Conservation (phyloP, 208 protist species). For the Acanthamoeba lenticulata region DNA sequence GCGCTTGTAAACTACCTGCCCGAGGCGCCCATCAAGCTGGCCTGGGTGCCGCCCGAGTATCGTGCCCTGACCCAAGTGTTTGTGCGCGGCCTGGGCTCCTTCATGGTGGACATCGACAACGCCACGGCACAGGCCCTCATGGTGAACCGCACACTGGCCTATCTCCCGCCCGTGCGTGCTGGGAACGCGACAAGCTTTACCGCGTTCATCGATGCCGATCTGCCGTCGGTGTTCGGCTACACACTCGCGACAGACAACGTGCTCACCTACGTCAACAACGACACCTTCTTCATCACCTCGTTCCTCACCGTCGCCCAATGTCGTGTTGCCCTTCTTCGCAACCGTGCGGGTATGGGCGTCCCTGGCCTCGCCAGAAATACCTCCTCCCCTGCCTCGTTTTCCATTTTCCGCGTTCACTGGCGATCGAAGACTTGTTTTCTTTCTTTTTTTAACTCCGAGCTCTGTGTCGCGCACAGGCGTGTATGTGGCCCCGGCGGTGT, state of each 20-base stretch:
- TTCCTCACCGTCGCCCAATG: neutral
- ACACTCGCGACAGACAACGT: neutral
- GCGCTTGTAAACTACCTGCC: neutral
- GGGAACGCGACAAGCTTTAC: neutral
- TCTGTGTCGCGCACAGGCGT: no score
- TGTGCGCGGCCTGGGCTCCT: neutral
- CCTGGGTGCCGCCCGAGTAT: neutral
- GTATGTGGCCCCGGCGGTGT: neutral
- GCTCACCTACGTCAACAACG: neutral
- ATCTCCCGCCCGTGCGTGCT: neutral
- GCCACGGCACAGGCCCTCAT: neutral
- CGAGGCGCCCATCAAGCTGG: neutral
- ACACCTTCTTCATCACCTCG: neutral
- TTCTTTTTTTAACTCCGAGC: no score
- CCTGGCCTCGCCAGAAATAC: no score
- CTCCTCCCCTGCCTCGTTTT: no score
- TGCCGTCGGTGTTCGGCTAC: neutral
- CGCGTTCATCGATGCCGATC: neutral
- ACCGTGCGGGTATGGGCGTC: neutral
- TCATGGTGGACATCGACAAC: neutral
- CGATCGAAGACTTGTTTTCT: neutral
- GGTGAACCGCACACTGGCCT: neutral
- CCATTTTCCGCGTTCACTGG: neutral
- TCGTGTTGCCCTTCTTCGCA: neutral
- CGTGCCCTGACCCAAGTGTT: neutral